Conservation (phyloP, 306 rosid genomes). For the Dryas drummondii region DNA sequence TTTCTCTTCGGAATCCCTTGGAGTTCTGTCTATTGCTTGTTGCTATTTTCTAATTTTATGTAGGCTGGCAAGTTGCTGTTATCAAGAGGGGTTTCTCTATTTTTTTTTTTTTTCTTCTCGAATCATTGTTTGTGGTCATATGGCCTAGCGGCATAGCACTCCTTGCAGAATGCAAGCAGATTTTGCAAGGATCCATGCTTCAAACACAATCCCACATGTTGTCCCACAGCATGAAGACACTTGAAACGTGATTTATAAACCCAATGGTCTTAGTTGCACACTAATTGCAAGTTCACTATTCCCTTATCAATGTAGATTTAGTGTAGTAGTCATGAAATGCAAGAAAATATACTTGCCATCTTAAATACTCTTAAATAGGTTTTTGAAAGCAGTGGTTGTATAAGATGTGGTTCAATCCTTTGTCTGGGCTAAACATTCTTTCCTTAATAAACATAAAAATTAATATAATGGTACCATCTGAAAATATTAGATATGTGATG, state of each 20-base stretch:
- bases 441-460: too few species aligned
- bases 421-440: background rate
- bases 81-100: background rate
- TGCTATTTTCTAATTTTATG: background rate
- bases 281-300: background rate
- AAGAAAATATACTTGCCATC: background rate
- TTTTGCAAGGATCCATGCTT: background rate
- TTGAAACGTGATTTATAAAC: background rate
- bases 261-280: background rate
- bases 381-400: background rate
- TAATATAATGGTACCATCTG: background rate
- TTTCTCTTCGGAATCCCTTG: slow-evolving; percentile 3
- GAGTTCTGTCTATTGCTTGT: slow-evolving; percentile 11
- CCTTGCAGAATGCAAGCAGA: slow-evolving; percentile 1
- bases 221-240: background rate
- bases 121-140: background rate
- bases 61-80: background rate
- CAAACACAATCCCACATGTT: background rate
- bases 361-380: too few species aligned
- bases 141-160: background rate
- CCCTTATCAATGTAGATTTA: background rate
- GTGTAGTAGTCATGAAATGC: background rate
- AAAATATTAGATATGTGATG: background rate
- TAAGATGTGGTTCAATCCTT: background rate
- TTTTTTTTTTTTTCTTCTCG: background rate